These are phyloP conservation scores for Articulospora tetracladia DNA, from an alignment of 495 filamentous ascomycete genomes.

Conservation along the genomic window DNA sequence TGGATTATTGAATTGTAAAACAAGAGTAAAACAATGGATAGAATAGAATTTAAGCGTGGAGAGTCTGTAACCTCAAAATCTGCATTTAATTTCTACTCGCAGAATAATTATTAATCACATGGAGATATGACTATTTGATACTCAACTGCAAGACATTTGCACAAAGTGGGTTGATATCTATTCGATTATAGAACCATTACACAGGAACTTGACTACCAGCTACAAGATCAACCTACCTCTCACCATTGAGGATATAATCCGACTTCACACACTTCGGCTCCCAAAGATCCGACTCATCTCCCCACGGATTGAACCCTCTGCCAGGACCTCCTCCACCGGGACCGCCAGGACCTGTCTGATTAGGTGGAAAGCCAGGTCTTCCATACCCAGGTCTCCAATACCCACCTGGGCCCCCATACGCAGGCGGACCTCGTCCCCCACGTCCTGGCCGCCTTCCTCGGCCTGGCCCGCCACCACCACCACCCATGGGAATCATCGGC, in stretches of 20 bases:
- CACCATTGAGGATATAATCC: background rate
- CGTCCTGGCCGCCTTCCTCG: constrained; percentile 3
- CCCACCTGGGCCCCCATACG: constrained; percentile 9
- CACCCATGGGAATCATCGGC: constrained; percentile 24
- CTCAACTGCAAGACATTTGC: too few relatives aligned
- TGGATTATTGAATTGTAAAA: too few relatives aligned
- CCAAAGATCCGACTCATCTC: constrained; percentile 22
- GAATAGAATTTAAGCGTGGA: too few relatives aligned
- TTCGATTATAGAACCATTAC: too few relatives aligned
- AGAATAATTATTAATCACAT: too few relatives aligned
- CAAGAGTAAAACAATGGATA: too few relatives aligned
- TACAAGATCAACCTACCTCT: too few relatives aligned
- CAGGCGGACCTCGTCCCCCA: background rate
- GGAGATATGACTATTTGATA: too few relatives aligned
- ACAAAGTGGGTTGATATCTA: too few relatives aligned
- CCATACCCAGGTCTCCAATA: constrained; percentile 14
- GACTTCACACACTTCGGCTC: constrained; percentile 12
- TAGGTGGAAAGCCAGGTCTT: constrained; percentile 4
- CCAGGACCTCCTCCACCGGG: constrained; percentile 1
- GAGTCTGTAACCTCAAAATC: too few relatives aligned
- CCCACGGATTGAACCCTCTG: constrained; percentile 16
- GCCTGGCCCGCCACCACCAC: background rate
- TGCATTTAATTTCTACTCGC: too few relatives aligned
- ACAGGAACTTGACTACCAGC: too few relatives aligned
- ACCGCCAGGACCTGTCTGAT: background rate